A percentile compares a stretch with the other conserved stretches of the same genome.
Evolutionary conservation across 768 basidiomycete species (phyloP).

Genomic region (Pilatotrama ljubarskyi): DNA sequence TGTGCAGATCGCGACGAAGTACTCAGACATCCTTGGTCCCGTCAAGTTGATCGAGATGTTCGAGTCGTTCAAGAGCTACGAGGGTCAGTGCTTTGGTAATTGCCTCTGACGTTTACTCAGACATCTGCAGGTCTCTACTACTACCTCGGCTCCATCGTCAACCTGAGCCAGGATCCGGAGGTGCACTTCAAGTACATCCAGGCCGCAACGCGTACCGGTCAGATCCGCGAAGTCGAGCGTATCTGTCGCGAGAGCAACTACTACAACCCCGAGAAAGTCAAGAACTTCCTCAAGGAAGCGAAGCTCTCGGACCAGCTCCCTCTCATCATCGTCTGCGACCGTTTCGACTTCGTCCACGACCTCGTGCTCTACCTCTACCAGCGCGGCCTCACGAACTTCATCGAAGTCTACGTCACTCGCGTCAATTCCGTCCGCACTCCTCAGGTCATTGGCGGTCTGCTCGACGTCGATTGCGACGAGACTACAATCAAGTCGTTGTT

Average conservation of each 20-base stretch:
- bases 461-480: conserved; percentile 99
- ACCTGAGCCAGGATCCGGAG: conserved; percentile 93
- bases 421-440: conserved; percentile 98
- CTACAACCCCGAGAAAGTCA: conserved; percentile 99
- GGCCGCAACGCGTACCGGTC: conserved; percentile 95
- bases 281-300: conserved; percentile 99
- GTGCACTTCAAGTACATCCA: conserved; percentile 99
- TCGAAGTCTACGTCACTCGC: conserved; percentile 99
- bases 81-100: conserved; percentile 52
- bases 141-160: conserved; percentile 97
- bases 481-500: conserved; percentile 92
- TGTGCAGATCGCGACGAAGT: conserved; percentile 97
- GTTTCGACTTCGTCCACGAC: conserved; percentile 99
- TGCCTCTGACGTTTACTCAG: background rate
- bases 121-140: conserved; percentile 79
- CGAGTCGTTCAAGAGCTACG: conserved; percentile 95
- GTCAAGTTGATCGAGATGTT: conserved; percentile 99
- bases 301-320: conserved; percentile 95
- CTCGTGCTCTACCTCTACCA: conserved; percentile 98
- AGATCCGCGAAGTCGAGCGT: conserved; percentile 98
- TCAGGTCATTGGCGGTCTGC: conserved; percentile 92
- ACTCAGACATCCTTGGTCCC: conserved; percentile 96
- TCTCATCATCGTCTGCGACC: conserved; percentile 99
- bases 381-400: conserved; percentile 94
- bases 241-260: conserved; percentile 96